Conservation (phyloP, 257 asterid species). For the Anisodus tanguticus region DNA sequence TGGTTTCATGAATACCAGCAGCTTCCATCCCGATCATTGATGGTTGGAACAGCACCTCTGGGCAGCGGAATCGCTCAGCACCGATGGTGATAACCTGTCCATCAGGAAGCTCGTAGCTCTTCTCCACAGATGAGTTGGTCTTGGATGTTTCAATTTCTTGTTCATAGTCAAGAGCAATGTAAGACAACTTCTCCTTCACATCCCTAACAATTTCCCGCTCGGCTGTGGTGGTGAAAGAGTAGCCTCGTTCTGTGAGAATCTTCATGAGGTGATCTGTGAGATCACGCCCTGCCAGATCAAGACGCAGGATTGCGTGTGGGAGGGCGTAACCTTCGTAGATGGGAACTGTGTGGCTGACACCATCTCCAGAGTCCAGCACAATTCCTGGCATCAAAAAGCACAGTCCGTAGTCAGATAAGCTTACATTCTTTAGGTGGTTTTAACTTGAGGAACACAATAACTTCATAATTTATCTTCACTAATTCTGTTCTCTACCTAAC, state of each 20-base stretch:
- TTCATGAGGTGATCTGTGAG: constrained; percentile 44
- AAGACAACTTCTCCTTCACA: constrained; percentile 38
- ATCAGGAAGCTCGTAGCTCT: constrained; percentile 42
- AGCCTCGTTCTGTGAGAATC: constrained; percentile 42
- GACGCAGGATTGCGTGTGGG: constrained; percentile 39
- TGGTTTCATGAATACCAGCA: constrained; percentile 44
- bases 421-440: neutral
- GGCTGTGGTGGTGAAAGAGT: constrained; percentile 41
- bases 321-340: constrained; percentile 44
- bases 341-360: constrained; percentile 46
- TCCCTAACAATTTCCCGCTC: constrained; percentile 46
- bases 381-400: constrained; percentile 31
- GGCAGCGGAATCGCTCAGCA: constrained; percentile 50
- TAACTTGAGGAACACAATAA: neutral
- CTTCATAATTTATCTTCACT: neutral
- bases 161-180: constrained; percentile 43
- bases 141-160: constrained; percentile 45
- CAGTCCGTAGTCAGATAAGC: neutral
- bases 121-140: constrained; percentile 44
- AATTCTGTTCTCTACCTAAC: neutral
- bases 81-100: constrained; percentile 46
- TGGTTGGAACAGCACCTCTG: constrained; percentile 50
- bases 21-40: constrained; percentile 50
- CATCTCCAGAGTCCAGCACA: constrained; percentile 43
- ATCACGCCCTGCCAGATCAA: constrained; percentile 42